Evolutionary conservation across 2,329 filamentous ascomycete species (phyloP).

Genomic region (Fusarium protoensiforme): DNA sequence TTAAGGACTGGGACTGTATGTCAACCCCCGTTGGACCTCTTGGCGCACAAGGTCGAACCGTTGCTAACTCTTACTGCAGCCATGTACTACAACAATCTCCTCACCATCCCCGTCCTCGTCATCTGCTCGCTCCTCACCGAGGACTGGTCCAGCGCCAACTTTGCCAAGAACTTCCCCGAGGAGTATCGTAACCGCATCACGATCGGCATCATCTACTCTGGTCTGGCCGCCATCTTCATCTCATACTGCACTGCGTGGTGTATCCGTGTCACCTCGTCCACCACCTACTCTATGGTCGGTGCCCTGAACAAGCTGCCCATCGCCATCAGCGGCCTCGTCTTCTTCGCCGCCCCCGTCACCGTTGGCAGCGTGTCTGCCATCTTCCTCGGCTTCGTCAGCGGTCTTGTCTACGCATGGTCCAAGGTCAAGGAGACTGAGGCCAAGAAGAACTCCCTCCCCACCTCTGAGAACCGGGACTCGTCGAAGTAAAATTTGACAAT

Average conservation of each 20-base stretch:
- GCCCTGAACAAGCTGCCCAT: conserved; percentile 98
- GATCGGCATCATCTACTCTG: conserved; percentile 92
- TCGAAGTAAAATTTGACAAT: conserved; percentile 21
- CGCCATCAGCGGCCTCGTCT: conserved; percentile 89
- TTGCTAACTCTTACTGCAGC: conserved; percentile 64
- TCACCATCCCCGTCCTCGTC: conserved; percentile 92
- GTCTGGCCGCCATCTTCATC: conserved; percentile 93
- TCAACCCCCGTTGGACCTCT: conserved; percentile 38
- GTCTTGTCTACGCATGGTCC: conserved; percentile 89
- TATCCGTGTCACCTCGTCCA: conserved; percentile 95
- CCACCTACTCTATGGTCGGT: conserved; percentile 98
- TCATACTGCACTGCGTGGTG: conserved; percentile 99
- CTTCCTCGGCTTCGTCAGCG: conserved; percentile 88
- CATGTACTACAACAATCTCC: conserved; percentile 99
- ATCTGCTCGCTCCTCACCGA: conserved; percentile 84
- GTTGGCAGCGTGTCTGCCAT: conserved; percentile 95
- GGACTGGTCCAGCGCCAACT: conserved; percentile 90
- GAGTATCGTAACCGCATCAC: conserved; percentile 83
- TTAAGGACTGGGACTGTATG: conserved; percentile 99
- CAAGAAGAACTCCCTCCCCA: conserved; percentile 67
- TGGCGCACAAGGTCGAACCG: background rate
- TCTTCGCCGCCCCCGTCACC: conserved; percentile 95
- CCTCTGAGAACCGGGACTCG: conserved; percentile 54
- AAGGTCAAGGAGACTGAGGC: conserved; percentile 66
- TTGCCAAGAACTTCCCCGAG: conserved; percentile 86